Base-by-base conservation (phyloP, 2,329 filamentous ascomycete genomes). In the Falciphora oryzae region DNA sequence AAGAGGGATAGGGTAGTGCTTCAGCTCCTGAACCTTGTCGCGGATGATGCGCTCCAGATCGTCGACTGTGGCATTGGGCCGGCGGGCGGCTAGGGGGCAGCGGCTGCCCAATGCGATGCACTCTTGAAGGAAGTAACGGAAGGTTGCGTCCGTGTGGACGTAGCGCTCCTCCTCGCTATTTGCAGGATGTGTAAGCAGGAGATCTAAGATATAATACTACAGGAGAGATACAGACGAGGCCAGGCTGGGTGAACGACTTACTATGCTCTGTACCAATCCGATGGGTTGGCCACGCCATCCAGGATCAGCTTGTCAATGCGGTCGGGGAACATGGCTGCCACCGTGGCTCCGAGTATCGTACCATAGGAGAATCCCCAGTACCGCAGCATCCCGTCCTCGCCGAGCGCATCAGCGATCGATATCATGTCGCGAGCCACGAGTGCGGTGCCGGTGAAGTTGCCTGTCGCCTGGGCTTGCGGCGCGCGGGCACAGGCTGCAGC, bases 341-440 rank as follows among this genome's bases (percentile, higher is more conserved):
- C 68, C 1, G 75, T 78, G 6, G 71, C 71, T 7, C 79, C 78
- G 5, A 80, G 66, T 0, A 74, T 63, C 2, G 74, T 76, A 0
- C 78, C 77, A 64, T 79, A 79, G 0, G 76, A 79, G 57, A 77
- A 72, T 1, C 75, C 78, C 75, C 74, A 78, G 66, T 75, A 81
- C 27, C 75, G 65, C 13, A 80, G 67, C 56, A 78, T 57, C 0
- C 76, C 76, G 65, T 79, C 78, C 60, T 79, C 78, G 1, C 68
- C 71, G 2, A 81, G 67, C 1, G 78, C 76, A 62, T 83, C 80
- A 0, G 77, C 77, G 62, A 83, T 75, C 6, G 69, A 64, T 65
- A 81, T 76, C 67, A 81, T 72, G 65, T 83, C 81, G 44, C 80
- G 70, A 0, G 75, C 80, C 0, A 75, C 73, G 66, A 78, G 81